Percentiles rank a stretch among this genome's conserved stretches.
These are phyloP conservation scores for Kuraishia capsulata DNA, from an alignment of 805 yeast species.

Conservation along the genomic window DNA sequence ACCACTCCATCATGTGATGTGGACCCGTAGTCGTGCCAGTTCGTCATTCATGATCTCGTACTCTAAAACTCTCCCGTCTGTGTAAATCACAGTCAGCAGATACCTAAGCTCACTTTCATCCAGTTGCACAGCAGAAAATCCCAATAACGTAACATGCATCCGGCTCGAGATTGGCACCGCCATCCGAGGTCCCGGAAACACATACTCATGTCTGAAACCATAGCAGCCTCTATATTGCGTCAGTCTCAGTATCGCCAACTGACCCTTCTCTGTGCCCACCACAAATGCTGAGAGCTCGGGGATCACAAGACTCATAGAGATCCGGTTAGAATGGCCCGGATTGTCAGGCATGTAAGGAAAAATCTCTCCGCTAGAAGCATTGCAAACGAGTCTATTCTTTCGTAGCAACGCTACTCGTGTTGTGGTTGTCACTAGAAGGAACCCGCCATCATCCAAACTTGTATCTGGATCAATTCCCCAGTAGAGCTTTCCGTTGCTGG, in stretches of 20 bases:
- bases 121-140: conserved; percentile 10
- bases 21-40: neutral
- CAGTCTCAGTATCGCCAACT: conserved; percentile 30
- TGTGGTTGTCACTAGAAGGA: conserved; percentile 35
- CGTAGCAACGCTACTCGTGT: conserved; percentile 34
- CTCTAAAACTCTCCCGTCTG: conserved; percentile 16
- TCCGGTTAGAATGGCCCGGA: conserved; percentile 20
- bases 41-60: conserved; percentile 10
- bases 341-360: conserved; percentile 28
- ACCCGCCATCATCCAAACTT: conserved; percentile 17
- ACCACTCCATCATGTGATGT: too few relatives aligned
- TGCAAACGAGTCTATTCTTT: conserved; percentile 35
- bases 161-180: too few relatives aligned
- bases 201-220: conserved; percentile 32
- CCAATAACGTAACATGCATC: conserved; percentile 14
- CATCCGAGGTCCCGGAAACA: conserved; percentile 22
- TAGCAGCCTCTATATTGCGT: conserved; percentile 31
- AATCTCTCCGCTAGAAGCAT: conserved; percentile 32
- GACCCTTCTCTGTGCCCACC: conserved; percentile 34
- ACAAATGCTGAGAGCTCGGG: conserved; percentile 31
- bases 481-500: conserved; percentile 17
- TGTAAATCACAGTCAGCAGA: conserved; percentile 14
- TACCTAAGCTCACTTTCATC: conserved; percentile 5
- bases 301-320: conserved; percentile 21
- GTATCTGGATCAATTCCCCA: conserved; percentile 15